A percentile compares a stretch with the other conserved stretches of the same genome.
phyloP scores from a whole-genome alignment of 2,329 filamentous ascomycete species.

The Neofusicoccum umdonicola region DNA sequence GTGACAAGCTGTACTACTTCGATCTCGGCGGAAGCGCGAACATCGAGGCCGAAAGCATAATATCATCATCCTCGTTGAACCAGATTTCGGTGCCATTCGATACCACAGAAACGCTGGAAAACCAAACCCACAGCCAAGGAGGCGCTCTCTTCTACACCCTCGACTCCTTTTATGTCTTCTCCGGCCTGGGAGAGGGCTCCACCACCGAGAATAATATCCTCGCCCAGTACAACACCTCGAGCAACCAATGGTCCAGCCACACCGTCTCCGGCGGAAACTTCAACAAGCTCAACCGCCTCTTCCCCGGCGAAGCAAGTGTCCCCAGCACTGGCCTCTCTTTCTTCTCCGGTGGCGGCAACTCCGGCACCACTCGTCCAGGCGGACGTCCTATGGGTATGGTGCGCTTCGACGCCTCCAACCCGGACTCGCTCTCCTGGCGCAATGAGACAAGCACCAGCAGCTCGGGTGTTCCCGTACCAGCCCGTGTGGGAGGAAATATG shows the following conservation, averaged over 20 bases:
- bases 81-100: neutral
- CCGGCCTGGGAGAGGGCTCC: neutral
- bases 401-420: constrained; percentile 1
- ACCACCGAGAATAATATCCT: neutral
- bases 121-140: neutral
- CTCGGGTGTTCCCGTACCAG: neutral
- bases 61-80: neutral
- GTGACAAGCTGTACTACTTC: neutral
- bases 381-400: neutral
- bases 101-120: neutral
- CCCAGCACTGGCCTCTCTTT: constrained; percentile 1
- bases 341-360: neutral
- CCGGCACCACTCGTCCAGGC: neutral
- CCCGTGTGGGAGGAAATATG: neutral
- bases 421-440: neutral
- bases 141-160: neutral
- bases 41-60: constrained; percentile 1
- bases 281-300: constrained; percentile 4
- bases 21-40: neutral
- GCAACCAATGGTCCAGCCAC: neutral
- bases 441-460: neutral
- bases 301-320: neutral
- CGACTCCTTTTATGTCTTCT: constrained; percentile 6
- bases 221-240: neutral
- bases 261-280: neutral